A percentile compares a stretch with the other conserved stretches of the same genome.
Conservation (phyloP, 306 rosid genomes). For the Rosa persica region DNA sequence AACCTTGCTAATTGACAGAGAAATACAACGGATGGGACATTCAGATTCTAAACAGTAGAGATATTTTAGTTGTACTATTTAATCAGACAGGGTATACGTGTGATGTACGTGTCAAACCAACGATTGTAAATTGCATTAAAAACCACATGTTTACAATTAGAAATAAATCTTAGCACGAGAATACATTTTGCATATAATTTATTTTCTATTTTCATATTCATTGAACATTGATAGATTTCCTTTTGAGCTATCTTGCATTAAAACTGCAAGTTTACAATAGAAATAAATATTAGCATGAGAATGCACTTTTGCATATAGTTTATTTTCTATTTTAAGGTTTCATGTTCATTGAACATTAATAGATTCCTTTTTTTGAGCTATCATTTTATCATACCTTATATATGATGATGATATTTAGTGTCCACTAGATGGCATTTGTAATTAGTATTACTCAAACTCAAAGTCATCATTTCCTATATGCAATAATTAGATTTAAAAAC, state of each 20-base stretch:
- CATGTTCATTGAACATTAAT: not conserved
- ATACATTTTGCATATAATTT: not conserved
- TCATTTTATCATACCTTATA: not conserved
- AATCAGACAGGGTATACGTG: not conserved
- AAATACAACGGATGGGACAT: too few relatives aligned
- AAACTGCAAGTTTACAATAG: not conserved
- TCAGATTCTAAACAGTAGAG: not conserved
- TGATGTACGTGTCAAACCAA: not conserved
- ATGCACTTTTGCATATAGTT: not conserved
- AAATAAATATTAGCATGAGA: not conserved
- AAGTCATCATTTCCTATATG: not conserved
- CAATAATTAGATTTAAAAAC: constrained; percentile 4
- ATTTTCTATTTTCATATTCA: not conserved
- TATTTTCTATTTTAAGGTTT: not conserved
- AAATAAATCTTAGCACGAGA: too few relatives aligned
- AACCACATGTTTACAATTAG: too few relatives aligned
- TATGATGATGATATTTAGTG: not conserved
- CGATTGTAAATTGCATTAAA: too few relatives aligned
- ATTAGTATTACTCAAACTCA: not conserved
- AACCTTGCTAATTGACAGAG: too few relatives aligned
- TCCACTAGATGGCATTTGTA: not conserved
- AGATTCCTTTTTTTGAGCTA: not conserved
- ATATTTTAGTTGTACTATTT: not conserved
- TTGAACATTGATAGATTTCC: not conserved
- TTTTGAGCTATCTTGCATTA: not conserved